Percentiles rank a stretch among this genome's conserved stretches.
Conservation (phyloP, 495 filamentous ascomycete species). For the Xanthoparmelia taractica region DNA sequence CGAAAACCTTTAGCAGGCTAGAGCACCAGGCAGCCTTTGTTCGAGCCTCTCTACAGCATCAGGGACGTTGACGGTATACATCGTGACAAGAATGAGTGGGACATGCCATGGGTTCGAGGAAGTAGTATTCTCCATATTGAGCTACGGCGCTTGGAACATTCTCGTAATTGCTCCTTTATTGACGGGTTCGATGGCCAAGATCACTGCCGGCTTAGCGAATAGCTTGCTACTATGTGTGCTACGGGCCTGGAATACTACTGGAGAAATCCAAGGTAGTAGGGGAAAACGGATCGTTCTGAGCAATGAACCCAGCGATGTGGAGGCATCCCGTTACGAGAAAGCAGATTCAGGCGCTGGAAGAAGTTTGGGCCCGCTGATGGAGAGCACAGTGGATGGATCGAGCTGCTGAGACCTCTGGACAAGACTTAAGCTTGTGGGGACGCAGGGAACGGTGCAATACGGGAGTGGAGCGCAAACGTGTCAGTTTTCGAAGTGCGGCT, state of each 20-base stretch:
- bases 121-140: slow-evolving; percentile 74
- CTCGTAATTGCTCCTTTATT: slow-evolving; percentile 70
- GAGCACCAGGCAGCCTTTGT: slow-evolving; percentile 56
- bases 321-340: slow-evolving; percentile 68
- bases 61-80: slow-evolving; percentile 66
- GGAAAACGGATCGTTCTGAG: slow-evolving; percentile 35
- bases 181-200: slow-evolving; percentile 77
- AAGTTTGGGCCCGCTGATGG: slow-evolving; percentile 60
- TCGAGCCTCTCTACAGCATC: slow-evolving; percentile 43
- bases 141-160: slow-evolving; percentile 69
- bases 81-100: slow-evolving; percentile 75
- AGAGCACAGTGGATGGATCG: slow-evolving; percentile 58
- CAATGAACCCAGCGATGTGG: slow-evolving; percentile 93
- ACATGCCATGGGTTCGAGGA: slow-evolving; percentile 55
- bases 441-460: slow-evolving; percentile 68
- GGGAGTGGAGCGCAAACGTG: slow-evolving; percentile 66
- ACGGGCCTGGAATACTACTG: slow-evolving; percentile 81
- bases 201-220: slow-evolving; percentile 58
- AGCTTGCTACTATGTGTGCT: slow-evolving; percentile 63
- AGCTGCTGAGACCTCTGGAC: slow-evolving; percentile 58
- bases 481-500: slow-evolving; percentile 44
- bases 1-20: slow-evolving; percentile 58
- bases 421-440: slow-evolving; percentile 81
- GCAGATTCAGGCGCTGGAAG: slow-evolving; percentile 58
- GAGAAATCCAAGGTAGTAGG: slow-evolving; percentile 42